Conservation (phyloP, 805 yeast genomes). For the Cyberlindnera meyerae region DNA sequence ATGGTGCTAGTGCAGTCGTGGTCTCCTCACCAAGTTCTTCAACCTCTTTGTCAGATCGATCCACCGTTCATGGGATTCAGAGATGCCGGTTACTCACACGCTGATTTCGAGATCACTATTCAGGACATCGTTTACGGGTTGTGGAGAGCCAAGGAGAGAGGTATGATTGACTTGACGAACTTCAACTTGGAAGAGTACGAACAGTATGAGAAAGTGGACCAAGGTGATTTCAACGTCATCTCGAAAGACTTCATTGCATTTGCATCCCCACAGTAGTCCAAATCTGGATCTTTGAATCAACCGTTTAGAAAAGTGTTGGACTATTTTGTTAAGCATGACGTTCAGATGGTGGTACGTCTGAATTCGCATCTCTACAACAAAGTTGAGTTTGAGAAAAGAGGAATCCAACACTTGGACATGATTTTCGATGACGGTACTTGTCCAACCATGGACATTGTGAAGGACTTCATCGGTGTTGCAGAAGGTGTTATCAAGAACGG, state of each 20-base stretch:
- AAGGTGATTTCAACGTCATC: conserved; percentile 90
- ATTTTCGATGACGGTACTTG: conserved; percentile 98
- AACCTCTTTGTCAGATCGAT: conserved; percentile 85
- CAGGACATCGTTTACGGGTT: conserved; percentile 95
- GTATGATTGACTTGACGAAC: conserved; percentile 76
- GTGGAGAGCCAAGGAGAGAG: conserved; percentile 95
- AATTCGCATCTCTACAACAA: conserved; percentile 90
- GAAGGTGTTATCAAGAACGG: conserved; percentile 81
- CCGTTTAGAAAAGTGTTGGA: conserved; percentile 79
- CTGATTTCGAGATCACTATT: conserved; percentile 88
- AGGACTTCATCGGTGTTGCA: conserved; percentile 90
- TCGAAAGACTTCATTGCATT: conserved; percentile 95
- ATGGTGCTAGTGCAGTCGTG: conserved; percentile 93
- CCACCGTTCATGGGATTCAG: conserved; percentile 94
- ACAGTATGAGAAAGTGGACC: conserved; percentile 90
- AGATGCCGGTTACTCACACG: conserved; percentile 95
- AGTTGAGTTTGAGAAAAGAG: conserved; percentile 72
- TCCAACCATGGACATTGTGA: conserved; percentile 90
- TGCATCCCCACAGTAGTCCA: conserved; percentile 88
- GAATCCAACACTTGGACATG: conserved; percentile 89
- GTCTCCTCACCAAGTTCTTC: conserved; percentile 97
- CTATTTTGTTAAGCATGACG: conserved; percentile 67
- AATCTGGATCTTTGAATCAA: conserved; percentile 46
- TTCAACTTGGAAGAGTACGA: conserved; percentile 94
- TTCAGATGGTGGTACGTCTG: conserved; percentile 84